Evolutionary conservation across 306 rosid species (phyloP).

Genomic region (Begonia fuchsioides): DNA sequence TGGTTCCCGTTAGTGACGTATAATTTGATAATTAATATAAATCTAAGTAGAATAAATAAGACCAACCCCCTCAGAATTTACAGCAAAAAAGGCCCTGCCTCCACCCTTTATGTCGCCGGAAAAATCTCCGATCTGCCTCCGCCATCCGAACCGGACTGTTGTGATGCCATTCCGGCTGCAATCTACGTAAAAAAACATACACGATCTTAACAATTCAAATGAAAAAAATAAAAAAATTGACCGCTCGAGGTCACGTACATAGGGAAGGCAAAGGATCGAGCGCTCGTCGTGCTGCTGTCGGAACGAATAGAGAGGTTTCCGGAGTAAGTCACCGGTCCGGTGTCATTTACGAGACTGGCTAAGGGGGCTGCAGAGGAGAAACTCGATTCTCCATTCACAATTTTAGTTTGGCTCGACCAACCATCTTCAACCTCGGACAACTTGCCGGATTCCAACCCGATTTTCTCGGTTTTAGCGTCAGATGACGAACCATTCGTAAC

Average conservation of each 20-base stretch:
- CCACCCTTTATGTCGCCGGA: constrained; percentile 51
- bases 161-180: constrained; percentile 57
- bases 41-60: constrained; percentile 5
- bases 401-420: constrained; percentile 12
- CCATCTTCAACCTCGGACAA: constrained; percentile 21
- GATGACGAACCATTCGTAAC: too few relatives aligned
- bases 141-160: constrained; percentile 90
- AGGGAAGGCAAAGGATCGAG: constrained; percentile 91
- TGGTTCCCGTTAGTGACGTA: too few relatives aligned
- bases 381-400: constrained; percentile 28
- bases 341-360: constrained; percentile 31
- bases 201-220: too few relatives aligned
- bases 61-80: constrained; percentile 46
- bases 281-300: constrained; percentile 93
- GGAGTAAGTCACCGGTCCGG: constrained; percentile 54
- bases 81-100: constrained; percentile 64
- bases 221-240: too few relatives aligned
- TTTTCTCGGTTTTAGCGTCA: too few relatives aligned
- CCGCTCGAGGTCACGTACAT: constrained; percentile 35
- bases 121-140: constrained; percentile 40
- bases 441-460: too few relatives aligned
- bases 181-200: constrained; percentile 22
- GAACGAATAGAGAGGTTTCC: constrained; percentile 87
- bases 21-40: too few relatives aligned
- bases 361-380: constrained; percentile 39